Base-by-base conservation (phyloP, 1,139 yeast species). In the Diutina ranongensis region DNA sequence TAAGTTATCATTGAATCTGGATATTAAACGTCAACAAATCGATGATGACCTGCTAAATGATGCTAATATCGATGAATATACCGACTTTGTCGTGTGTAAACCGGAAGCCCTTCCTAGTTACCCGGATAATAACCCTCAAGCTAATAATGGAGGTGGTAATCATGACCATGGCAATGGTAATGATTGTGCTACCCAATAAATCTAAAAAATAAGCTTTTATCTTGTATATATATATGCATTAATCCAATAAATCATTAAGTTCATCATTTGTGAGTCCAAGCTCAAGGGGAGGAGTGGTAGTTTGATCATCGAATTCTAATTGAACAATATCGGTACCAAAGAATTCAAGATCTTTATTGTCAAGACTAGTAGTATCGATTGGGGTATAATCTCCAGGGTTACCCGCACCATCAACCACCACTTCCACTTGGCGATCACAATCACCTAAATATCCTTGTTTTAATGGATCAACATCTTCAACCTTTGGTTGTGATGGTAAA, bases 131-230 rank as follows among this genome's bases (percentile, higher is more conserved):
- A 62, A 61, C 21, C 38, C n/a, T n/a, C 20, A 19, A 22, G 34
- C 15, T 10, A 31, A 31, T 4, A 31, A 12, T 13, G 18, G n/a
- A 13, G 13, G 28, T 20, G 45, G 20, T n/a, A 16, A 45, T 12
- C 40, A 35, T 12, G 33, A 48, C 28, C 57, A 51, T 31, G 54
- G 53, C 33, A 61, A 58, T 8, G 65, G 60, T 45, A 67, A 73
- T 3, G 73, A 71, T 50, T 72, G 77, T 52, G 49, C 68, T 28
- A 72, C 67, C 46, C 74, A 69, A 53, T 70, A 55, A 55, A 27
- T 8, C 31, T n/a, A n/a, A n/a, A n/a, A n/a, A n/a, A n/a, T n/a
- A n/a, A n/a, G n/a, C n/a, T n/a, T n/a, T n/a, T n/a, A n/a, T 40
- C 19, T 44, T 22, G n/a, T 49, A 40, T 46, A 48, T 32, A 45